Evolutionary conservation across 371 early-diverging fungal species (phyloP).

Genomic region (Mucor velutinosus): DNA sequence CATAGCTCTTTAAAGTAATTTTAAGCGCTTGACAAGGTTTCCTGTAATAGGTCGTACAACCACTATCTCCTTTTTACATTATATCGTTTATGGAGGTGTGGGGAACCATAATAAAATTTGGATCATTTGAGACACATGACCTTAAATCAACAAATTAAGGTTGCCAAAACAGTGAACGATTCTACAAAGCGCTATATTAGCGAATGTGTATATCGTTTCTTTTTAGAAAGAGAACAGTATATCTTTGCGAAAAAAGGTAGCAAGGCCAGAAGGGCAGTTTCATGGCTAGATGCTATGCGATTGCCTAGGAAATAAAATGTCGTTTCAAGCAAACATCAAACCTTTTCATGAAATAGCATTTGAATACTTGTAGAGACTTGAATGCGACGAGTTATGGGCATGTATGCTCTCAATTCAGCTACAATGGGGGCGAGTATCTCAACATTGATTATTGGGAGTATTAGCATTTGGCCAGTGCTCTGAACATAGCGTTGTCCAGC

Average conservation of each 20-base stretch:
- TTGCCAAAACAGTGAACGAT: not conserved
- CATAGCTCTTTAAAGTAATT: not conserved
- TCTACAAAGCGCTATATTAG: too few species aligned
- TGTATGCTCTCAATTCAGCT: too few species aligned
- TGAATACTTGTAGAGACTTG: not conserved
- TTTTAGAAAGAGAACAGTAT: too few species aligned
- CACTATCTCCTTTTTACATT: not conserved
- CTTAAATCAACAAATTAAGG: not conserved
- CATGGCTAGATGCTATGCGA: too few species aligned
- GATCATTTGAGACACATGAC: not conserved
- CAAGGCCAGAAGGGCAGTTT: not conserved
- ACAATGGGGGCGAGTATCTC: too few species aligned
- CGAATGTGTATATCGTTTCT: too few species aligned
- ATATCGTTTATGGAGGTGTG: not conserved
- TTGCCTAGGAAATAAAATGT: not conserved
- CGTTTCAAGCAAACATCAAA: not conserved
- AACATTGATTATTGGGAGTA: too few species aligned
- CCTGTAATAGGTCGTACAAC: not conserved
- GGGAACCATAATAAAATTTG: not conserved
- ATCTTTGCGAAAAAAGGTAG: not conserved
- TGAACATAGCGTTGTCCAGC: too few species aligned
- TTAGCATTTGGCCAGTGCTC: too few species aligned
- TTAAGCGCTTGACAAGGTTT: not conserved
- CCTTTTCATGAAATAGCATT: not conserved
- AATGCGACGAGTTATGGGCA: not conserved